Base-by-base conservation (phyloP, 768 basidiomycete genomes). In the Tephrocybe sp. region DNA sequence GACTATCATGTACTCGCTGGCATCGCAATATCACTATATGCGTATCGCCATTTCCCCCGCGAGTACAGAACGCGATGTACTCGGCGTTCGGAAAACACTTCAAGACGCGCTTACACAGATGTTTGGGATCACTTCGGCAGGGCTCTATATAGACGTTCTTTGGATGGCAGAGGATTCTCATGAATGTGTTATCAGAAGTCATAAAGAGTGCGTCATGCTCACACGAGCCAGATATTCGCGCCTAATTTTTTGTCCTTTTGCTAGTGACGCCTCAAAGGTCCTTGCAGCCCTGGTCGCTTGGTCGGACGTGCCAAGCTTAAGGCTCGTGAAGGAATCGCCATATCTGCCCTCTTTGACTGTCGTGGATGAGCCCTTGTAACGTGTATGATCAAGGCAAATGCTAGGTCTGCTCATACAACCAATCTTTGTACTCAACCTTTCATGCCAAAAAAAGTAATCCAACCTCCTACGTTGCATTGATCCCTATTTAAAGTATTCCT, bases 121-220 rank as follows among this genome's bases (percentile, higher is more conserved):
- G 8, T 85, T 85, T 56, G 86, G 86, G 3, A 52, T 75, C 34
- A 78, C 79, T 3, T 68, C 68, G 8, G 74, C 84, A 1, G 70
- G 73, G 41, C 73, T 72, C 2, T 78, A 83, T 53, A 51, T 88
- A 26, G 86, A 88, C 58, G 64, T 88, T 9, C 66, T 89, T 15
- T 83, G 79, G 74, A 58, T 84, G 8, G 63, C 72, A 7, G 65
- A 71, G 2, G 65, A 72, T 7, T 77, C 77, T 1, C 55, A 55
- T 3, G 69, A 73, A 45, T 68, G 65, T 30, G 69, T 81, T 9
- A 54, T 81, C 24, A 73, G 81, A 34, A 58, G 73, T 8, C 61
- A 67, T 3, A 61, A 68, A 56, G 67, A 61, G 81, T 82, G 53
- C 51, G 71, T 60, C 33, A 44, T 47, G 3, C 43, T 17, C 30